These are phyloP conservation scores for Cinchona pubescens DNA, from an alignment of 257 asterid genomes.

Conservation along the genomic window DNA sequence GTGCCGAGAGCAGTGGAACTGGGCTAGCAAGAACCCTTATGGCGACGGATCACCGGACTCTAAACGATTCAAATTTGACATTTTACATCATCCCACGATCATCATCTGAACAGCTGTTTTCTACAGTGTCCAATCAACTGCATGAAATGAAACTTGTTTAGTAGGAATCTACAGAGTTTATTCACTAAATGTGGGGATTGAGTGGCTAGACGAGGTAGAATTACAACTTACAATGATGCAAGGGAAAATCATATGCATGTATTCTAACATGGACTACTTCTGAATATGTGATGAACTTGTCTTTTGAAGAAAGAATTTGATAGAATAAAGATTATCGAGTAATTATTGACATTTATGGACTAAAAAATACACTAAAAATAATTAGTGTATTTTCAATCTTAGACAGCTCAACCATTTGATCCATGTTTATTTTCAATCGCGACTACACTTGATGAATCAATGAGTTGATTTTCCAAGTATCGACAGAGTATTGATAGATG, in stretches of 20 bases:
- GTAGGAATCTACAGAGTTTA: background rate
- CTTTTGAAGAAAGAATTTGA: background rate
- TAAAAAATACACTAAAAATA: no score
- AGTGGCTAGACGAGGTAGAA: background rate
- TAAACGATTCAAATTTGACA: conserved; percentile 15
- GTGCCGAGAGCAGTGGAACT: conserved; percentile 96
- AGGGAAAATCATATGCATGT: background rate
- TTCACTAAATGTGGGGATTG: background rate
- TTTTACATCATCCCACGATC: background rate
- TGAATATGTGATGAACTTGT: conserved; percentile 1
- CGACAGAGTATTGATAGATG: no score
- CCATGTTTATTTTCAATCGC: no score
- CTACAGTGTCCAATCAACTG: background rate
- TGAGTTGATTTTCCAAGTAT: no score
- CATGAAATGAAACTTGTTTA: background rate
- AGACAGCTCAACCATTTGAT: no score
- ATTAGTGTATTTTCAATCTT: no score
- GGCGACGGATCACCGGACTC: conserved; percentile 57
- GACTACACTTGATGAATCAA: no score
- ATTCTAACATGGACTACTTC: background rate
- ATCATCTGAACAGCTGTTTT: background rate
- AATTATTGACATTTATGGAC: background rate
- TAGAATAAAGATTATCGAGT: background rate
- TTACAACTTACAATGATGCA: background rate
- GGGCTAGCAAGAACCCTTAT: conserved; percentile 96